Evolutionary conservation across 352 stramenopile genomes (phyloP), one percentile per base, ranked within the genome.

Genomic region (Globisporangium megalacanthum): DNA sequence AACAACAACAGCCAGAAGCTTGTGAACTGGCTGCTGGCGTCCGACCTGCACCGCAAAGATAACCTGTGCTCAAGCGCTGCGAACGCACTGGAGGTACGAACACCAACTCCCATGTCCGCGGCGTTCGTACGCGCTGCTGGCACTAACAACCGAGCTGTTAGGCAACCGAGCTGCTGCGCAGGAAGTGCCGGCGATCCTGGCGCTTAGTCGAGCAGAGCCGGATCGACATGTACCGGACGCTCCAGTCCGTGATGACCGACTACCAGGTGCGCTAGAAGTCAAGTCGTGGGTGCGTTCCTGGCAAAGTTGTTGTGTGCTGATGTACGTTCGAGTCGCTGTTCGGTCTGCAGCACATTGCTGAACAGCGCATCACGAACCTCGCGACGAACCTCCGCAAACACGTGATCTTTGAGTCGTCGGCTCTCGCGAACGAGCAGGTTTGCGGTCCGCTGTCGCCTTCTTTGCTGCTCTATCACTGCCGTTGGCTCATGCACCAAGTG

Each of bases 321-420:
- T 42, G 33, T 11, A 3, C 17, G 19, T 41, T n/a, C 15, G 6
- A 35, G 50, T 55, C 55, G 9, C 19, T 49, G 42, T 6, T 35
- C 2, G 51, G 13, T 25, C 19, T 35, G 3, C n/a, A 94, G 81
- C 77, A 91, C 75, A 79, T 92, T n/a, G 77, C 84, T 0, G 84
- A 92, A 61, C 65, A 86, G 46, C 71, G 79, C 4, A 86, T 92
- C 39, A 75, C 69, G 9, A 90, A 79, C n/a, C 58, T 94, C 22
- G 63, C 76, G 0, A 87, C 72, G 11, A 92, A 86, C 49, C 62
- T 94, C 10, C 82, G 83, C 29, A 94, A 94, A 51, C 82, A 94
- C 41, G 79, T 92, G 3, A 70, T 92, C 1, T 94, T 92, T 62
- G 80, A 89, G 56, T 86, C 80, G 3, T 90, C 82, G 5, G 70